Evolutionary conservation across 1,139 yeast species (phyloP).

Genomic region (Diutina siamensis): DNA sequence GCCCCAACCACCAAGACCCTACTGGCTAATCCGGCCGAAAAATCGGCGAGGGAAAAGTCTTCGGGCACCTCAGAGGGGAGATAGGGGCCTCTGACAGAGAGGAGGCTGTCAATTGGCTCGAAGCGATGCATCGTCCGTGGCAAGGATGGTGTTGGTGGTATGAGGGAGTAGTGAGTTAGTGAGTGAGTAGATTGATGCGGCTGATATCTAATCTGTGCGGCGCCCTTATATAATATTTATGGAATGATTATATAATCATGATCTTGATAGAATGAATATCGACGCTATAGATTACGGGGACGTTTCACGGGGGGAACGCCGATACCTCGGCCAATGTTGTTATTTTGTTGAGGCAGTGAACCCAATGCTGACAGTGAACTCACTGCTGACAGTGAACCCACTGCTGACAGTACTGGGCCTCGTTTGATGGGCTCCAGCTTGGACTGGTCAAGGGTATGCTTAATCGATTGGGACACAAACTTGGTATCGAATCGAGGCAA

Average conservation of each 20-base stretch:
- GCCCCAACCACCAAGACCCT: slow-evolving; percentile 67
- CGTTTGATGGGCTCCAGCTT: not conserved
- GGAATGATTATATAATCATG: too few relatives aligned
- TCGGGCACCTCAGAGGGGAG: slow-evolving; percentile 24
- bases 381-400: too few relatives aligned
- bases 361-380: too few relatives aligned
- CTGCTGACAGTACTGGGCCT: too few relatives aligned
- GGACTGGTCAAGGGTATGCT: not conserved
- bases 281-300: too few relatives aligned
- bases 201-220: not conserved
- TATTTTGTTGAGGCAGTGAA: not conserved
- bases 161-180: too few relatives aligned
- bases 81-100: slow-evolving; percentile 26
- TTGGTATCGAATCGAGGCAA: not conserved
- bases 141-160: too few relatives aligned
- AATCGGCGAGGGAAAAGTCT: slow-evolving; percentile 21
- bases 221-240: not conserved
- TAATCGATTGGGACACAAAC: slow-evolving; percentile 4
- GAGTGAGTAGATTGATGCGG: too few relatives aligned
- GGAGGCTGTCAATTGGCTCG: slow-evolving; percentile 15
- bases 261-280: not conserved
- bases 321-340: not conserved
- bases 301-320: slow-evolving; percentile 1
- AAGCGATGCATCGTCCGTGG: not conserved
- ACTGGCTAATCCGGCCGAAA: slow-evolving; percentile 17